phyloP scores from a whole-genome alignment of 2,329 filamentous ascomycete species.

The Colletotrichum lentis region DNA sequence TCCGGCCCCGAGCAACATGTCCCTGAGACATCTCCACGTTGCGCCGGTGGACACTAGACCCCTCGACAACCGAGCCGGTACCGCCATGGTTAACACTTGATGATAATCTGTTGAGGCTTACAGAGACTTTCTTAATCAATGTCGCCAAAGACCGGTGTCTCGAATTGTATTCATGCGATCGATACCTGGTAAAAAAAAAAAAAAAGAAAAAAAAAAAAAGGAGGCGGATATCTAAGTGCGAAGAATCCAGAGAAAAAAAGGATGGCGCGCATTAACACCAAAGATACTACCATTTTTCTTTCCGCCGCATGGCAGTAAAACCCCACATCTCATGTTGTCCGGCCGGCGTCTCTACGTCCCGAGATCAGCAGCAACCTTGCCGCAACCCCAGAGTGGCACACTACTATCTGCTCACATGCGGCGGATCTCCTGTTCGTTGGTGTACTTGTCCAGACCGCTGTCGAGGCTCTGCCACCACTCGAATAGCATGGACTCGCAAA shows the following conservation, averaged over 20 bases:
- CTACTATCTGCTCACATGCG: constrained; percentile 67
- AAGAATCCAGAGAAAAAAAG: not conserved
- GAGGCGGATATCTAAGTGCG: no score
- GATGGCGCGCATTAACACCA: not conserved
- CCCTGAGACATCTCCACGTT: no score
- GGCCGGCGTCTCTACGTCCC: not conserved
- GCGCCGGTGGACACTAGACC: not conserved
- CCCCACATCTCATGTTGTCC: constrained; percentile 3
- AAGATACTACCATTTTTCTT: not conserved
- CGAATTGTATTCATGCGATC: constrained; percentile 17
- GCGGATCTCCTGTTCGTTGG: constrained; percentile 85
- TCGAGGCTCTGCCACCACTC: constrained; percentile 95
- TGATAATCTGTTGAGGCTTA: not conserved
- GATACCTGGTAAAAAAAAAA: constrained; percentile 11
- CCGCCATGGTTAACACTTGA: not conserved
- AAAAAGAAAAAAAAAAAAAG: not conserved
- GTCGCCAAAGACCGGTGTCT: not conserved
- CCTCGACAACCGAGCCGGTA: not conserved
- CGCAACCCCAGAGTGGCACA: not conserved
- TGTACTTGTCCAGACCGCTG: constrained; percentile 81
- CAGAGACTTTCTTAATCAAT: not conserved
- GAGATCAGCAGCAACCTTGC: not conserved
- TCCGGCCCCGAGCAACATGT: no score
- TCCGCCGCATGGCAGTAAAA: constrained; percentile 8
- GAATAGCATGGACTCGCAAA: constrained; percentile 96